Percentiles rank a stretch among this genome's conserved stretches.
Evolutionary conservation across 1,139 yeast species (phyloP).

Genomic region (Magnusiomyces suaveolens): DNA sequence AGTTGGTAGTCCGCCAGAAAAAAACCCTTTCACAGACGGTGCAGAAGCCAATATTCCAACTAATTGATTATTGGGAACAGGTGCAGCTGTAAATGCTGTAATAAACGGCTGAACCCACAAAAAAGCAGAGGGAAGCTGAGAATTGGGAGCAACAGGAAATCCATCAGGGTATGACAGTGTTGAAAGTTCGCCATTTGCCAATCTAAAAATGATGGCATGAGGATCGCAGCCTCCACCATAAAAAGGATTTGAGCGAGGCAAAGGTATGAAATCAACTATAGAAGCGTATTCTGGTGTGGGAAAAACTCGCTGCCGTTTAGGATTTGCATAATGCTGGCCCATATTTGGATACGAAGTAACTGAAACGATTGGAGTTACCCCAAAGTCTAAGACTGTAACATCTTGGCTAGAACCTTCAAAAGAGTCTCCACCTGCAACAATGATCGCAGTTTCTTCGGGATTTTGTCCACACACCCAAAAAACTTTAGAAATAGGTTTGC

Average conservation of each 20-base stretch:
- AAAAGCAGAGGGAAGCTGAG: conserved; percentile 67
- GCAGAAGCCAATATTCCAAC: conserved; percentile 53
- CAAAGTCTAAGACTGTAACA: conserved; percentile 63
- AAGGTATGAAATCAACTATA: conserved; percentile 41
- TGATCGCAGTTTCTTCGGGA: conserved; percentile 68
- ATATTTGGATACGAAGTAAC: conserved; percentile 76
- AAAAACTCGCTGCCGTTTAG: conserved; percentile 46
- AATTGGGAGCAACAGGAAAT: conserved; percentile 43
- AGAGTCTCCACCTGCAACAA: conserved; percentile 62
- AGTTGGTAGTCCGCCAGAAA: conserved; percentile 73
- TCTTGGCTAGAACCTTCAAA: conserved; percentile 42
- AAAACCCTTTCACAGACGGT: conserved; percentile 26
- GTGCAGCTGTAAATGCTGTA: conserved; percentile 43
- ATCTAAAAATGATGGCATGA: conserved; percentile 44
- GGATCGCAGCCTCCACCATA: conserved; percentile 31
- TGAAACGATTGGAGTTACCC: conserved; percentile 68
- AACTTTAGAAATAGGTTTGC: conserved; percentile 19
- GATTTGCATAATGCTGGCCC: conserved; percentile 64
- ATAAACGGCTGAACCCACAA: conserved; percentile 73
- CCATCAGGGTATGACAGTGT: conserved; percentile 50
- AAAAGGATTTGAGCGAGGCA: conserved; percentile 47
- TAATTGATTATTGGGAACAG: conserved; percentile 63
- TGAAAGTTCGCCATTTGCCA: conserved; percentile 51
- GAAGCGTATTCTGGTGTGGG: conserved; percentile 40
- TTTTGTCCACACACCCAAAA: conserved; percentile 71